These are phyloP conservation scores for Paecilomyces sp. DNA, from an alignment of 2,329 filamentous ascomycete species.

Conservation along the genomic window DNA sequence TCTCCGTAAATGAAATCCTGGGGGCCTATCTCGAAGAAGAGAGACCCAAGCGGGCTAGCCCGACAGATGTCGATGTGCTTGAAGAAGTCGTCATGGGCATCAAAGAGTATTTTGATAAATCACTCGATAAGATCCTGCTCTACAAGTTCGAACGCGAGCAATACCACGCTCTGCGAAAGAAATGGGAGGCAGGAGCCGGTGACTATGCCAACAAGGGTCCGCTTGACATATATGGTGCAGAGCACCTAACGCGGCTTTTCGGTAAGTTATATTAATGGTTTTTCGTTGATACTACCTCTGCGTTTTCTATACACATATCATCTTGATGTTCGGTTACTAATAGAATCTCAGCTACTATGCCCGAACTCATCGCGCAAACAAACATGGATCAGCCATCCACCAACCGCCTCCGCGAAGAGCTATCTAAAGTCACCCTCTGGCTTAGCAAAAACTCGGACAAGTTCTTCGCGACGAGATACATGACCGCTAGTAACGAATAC, in stretches of 20 bases:
- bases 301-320: not conserved
- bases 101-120: conserved; percentile 90
- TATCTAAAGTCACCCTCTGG: conserved; percentile 81
- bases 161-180: conserved; percentile 68
- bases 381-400: conserved; percentile 96
- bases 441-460: conserved; percentile 66
- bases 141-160: conserved; percentile 93
- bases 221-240: conserved; percentile 81
- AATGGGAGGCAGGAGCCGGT: conserved; percentile 57
- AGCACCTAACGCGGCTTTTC: conserved; percentile 82
- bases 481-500: conserved; percentile 33
- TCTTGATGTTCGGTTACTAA: not conserved
- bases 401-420: conserved; percentile 78
- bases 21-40: conserved; percentile 71
- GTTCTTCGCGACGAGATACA: conserved; percentile 58
- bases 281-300: not conserved
- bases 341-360: conserved; percentile 62
- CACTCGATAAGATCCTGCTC: conserved; percentile 77
- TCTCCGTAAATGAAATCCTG: conserved; percentile 70
- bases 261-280: conserved; percentile 49
- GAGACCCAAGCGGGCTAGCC: conserved; percentile 56
- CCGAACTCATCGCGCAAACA: conserved; percentile 90
- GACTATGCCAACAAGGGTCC: conserved; percentile 64
- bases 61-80: conserved; percentile 71
- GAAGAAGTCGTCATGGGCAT: conserved; percentile 83